A percentile compares a stretch with the other conserved stretches of the same genome.
Conservation (phyloP, 1,284 basidiomycete species). For the Athelia psychrophila region DNA sequence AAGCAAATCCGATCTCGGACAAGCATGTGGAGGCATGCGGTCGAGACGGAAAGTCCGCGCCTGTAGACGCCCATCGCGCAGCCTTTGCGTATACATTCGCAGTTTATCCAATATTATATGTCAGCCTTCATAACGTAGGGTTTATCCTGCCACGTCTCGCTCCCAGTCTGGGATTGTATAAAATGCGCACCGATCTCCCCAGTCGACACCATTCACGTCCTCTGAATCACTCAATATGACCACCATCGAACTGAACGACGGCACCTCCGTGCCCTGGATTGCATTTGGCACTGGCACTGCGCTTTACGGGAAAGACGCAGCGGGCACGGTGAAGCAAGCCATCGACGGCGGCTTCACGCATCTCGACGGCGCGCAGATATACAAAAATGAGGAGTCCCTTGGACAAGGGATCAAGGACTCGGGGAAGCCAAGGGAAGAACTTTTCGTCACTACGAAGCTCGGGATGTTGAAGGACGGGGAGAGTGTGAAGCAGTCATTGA, state of each 20-base stretch:
- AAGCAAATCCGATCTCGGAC: too few relatives aligned
- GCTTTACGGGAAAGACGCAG: constrained; percentile 50
- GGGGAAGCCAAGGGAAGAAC: constrained; percentile 48
- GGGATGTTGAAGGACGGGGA: constrained; percentile 33
- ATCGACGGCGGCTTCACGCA: constrained; percentile 64
- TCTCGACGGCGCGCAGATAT: constrained; percentile 70
- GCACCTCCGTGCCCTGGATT: constrained; percentile 53
- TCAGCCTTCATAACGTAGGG: too few relatives aligned
- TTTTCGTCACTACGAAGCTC: constrained; percentile 73
- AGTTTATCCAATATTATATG: too few relatives aligned
- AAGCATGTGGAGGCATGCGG: too few relatives aligned
- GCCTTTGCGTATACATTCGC: too few relatives aligned
- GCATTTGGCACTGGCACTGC: constrained; percentile 73
- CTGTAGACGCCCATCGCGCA: too few relatives aligned
- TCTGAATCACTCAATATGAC: too few relatives aligned
- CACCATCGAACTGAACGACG: constrained; percentile 56
- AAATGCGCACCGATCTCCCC: too few relatives aligned
- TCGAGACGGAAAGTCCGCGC: neutral
- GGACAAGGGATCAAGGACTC: constrained; percentile 52
- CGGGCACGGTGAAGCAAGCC: constrained; percentile 45
- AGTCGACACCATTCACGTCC: too few relatives aligned
- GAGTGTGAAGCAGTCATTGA: constrained; percentile 48
- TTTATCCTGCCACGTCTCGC: too few relatives aligned
- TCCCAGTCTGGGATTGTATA: too few relatives aligned
- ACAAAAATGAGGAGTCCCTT: constrained; percentile 60